Conservation (phyloP, 176 grass and related monocot species). For the Aechmea fasciata region DNA sequence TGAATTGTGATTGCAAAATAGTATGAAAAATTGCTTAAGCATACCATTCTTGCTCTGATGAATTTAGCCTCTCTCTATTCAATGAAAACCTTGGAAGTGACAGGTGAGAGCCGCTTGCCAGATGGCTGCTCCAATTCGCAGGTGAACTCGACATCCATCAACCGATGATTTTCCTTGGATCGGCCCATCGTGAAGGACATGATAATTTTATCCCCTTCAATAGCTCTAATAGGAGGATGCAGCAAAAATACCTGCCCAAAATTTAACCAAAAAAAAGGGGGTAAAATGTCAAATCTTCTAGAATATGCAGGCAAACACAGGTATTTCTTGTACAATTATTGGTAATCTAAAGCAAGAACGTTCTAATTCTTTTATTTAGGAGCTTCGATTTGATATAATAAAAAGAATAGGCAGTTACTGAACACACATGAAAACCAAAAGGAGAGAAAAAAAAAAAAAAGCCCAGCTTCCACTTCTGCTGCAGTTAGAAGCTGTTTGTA, state of each 20-base stretch:
- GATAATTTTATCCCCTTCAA: constrained; percentile 57
- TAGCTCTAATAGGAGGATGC: constrained; percentile 50
- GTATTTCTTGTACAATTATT: background rate
- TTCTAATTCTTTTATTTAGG: too few species aligned
- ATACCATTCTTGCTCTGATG: background rate
- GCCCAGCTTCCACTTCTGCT: too few species aligned
- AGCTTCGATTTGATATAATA: too few species aligned
- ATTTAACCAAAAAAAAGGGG: background rate
- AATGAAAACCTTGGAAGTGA: constrained; percentile 54
- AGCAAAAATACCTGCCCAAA: constrained; percentile 72
- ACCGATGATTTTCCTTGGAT: constrained; percentile 84
- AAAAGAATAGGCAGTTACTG: too few species aligned
- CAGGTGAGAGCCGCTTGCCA: constrained; percentile 51
- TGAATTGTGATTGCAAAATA: background rate
- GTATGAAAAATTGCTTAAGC: background rate
- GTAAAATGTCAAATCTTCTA: background rate
- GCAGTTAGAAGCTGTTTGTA: too few species aligned
- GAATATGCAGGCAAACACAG: background rate
- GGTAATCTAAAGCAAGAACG: background rate
- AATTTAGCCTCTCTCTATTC: constrained; percentile 50
- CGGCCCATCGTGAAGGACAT: constrained; percentile 81
- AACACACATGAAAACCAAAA: too few species aligned
- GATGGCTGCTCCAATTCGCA: constrained; percentile 64
- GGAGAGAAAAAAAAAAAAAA: too few species aligned
- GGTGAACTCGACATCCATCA: constrained; percentile 85